Conservation (phyloP, 345 rosid genomes). For the Streptanthus diversifolius region DNA sequence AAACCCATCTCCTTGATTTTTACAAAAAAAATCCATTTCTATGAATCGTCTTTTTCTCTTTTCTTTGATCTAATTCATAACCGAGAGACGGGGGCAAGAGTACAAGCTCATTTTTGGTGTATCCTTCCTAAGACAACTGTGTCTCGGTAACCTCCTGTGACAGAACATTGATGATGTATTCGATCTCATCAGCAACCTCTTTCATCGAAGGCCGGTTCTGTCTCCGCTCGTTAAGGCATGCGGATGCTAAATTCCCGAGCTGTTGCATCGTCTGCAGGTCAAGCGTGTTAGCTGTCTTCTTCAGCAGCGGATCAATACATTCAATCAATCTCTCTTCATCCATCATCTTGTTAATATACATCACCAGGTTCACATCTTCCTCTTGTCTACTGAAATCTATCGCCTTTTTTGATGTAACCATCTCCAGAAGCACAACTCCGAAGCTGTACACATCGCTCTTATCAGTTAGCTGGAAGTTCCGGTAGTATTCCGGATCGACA, state of each 20-base stretch:
- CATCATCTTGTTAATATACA: slow-evolving; percentile 39
- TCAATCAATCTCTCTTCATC: slow-evolving; percentile 46
- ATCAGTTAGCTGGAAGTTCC: slow-evolving; percentile 55
- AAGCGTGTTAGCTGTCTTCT: slow-evolving; percentile 18
- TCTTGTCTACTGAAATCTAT: slow-evolving; percentile 54
- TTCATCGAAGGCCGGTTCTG: slow-evolving; percentile 45
- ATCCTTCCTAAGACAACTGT: slow-evolving; percentile 9
- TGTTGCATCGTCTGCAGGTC: slow-evolving; percentile 32
- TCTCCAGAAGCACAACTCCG: slow-evolving; percentile 59
- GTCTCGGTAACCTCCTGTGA: slow-evolving; percentile 30
- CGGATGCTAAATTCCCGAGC: slow-evolving; percentile 29
- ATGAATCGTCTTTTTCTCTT: neutral
- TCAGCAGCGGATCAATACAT: slow-evolving; percentile 41
- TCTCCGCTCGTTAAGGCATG: slow-evolving; percentile 33
- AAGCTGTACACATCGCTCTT: slow-evolving; percentile 68
- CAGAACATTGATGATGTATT: slow-evolving; percentile 38
- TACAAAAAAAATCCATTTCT: neutral
- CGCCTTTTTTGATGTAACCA: slow-evolving; percentile 50
- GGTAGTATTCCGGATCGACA: slow-evolving; percentile 61
- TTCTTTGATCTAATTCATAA: neutral
- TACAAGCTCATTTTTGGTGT: slow-evolving; percentile 8
- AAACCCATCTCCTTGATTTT: neutral
- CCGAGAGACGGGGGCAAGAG: neutral
- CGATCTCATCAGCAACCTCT: slow-evolving; percentile 51
- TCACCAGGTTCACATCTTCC: slow-evolving; percentile 55